These are phyloP conservation scores for Cokeromyces recurvatus DNA, from an alignment of 371 early-diverging fungal genomes.

Conservation along the genomic window DNA sequence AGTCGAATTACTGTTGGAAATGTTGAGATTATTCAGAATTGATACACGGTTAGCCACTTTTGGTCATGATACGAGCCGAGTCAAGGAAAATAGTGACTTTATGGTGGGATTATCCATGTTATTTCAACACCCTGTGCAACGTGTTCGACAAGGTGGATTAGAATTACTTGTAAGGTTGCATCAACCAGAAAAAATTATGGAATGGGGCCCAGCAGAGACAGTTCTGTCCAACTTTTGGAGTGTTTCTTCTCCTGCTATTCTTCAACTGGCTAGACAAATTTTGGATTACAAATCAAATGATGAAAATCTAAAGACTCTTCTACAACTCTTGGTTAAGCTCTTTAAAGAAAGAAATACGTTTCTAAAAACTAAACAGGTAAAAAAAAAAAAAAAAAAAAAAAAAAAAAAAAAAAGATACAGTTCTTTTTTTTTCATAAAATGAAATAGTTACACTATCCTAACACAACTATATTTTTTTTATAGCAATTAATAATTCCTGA, in stretches of 20 bases:
- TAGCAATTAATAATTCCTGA: slow-evolving; percentile 22
- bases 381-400: not conserved
- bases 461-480: slow-evolving; percentile 8
- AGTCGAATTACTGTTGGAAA: slow-evolving; percentile 60
- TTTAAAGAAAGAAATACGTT: slow-evolving; percentile 62
- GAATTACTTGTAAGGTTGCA: slow-evolving; percentile 65
- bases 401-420: too few species aligned
- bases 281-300: slow-evolving; percentile 51
- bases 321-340: slow-evolving; percentile 58
- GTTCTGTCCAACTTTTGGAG: slow-evolving; percentile 59
- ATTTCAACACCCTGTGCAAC: slow-evolving; percentile 51
- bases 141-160: slow-evolving; percentile 62
- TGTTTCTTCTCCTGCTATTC: slow-evolving; percentile 49
- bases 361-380: slow-evolving; percentile 48
- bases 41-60: slow-evolving; percentile 64
- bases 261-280: slow-evolving; percentile 40
- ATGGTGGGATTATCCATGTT: slow-evolving; percentile 61
- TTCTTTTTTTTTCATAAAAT: too few species aligned
- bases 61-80: slow-evolving; percentile 35
- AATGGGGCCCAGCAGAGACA: slow-evolving; percentile 51
- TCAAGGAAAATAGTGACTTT: slow-evolving; percentile 59
- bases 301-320: slow-evolving; percentile 47
- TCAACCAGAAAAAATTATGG: slow-evolving; percentile 38
- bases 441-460: too few species aligned
- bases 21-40: slow-evolving; percentile 64